Evolutionary conservation across 805 yeast species (phyloP), one percentile per base, ranked within the genome.

Genomic region (Cyberlindnera saturnus): DNA sequence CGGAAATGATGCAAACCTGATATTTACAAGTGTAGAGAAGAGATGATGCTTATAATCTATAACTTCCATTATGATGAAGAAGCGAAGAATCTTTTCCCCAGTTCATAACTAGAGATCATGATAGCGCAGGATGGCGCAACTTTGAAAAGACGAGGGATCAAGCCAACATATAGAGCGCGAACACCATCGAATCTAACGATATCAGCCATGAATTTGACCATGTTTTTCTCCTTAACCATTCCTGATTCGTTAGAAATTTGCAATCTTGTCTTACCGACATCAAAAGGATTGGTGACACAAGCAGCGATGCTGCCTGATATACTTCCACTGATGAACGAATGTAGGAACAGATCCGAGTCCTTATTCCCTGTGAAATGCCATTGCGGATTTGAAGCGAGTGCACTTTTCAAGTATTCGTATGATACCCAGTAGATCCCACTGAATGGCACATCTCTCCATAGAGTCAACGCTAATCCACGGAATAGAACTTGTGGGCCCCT

Each of bases 51-150:
- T 23, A n/a, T 31, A 15, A 31, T n/a, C 33, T n/a, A n/a, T 31
- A 7, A 5, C 2, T 6, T 31, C 16, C 33, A 7, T 31, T 31
- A n/a, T 5, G 41, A 3, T 17, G 42, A 9, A 14, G 43, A 35
- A 7, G 56, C 45, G 47, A 76, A 75, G 32, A 80, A 59, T 44
- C 77, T 77, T 63, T 93, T 93, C 23, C 95, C 85, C 36, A 90
- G 69, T 61, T 93, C 99, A 61, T 93, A 93, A 33, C 93, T 83
- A 11, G 97, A 87, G 36, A 93, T 89, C 99, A 93, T 93, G 32
- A 93, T 91, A 2, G 99, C 99, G 73, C 99, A 93, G 14, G 96
- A 82, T 10, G 99, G 98, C 0, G 97, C 96, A 23, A 93, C 85
- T 60, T 93, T 93, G 61, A 91, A 65, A 7, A 91, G 76, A 50